These are phyloP conservation scores for Bremia lactucae DNA, from an alignment of 352 stramenopile genomes.

Conservation along the genomic window DNA sequence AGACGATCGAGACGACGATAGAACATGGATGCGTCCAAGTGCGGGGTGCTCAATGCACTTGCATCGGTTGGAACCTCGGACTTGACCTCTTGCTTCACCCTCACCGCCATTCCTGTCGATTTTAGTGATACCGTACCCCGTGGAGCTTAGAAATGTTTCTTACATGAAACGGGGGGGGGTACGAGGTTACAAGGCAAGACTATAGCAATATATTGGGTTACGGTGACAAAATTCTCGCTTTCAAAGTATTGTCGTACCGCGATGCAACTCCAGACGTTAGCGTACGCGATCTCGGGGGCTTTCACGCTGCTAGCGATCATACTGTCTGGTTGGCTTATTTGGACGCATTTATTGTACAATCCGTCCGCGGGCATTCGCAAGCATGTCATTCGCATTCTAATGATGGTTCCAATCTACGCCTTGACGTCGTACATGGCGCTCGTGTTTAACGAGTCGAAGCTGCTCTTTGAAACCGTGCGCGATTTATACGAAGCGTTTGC, in stretches of 20 bases:
- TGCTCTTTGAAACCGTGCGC: slow-evolving; percentile 85
- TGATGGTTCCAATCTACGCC: slow-evolving; percentile 91
- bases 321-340: slow-evolving; percentile 80
- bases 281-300: slow-evolving; percentile 77
- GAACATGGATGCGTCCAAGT: slow-evolving; percentile 57
- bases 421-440: slow-evolving; percentile 86
- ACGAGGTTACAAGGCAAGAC: too few relatives aligned
- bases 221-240: too few relatives aligned
- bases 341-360: slow-evolving; percentile 83
- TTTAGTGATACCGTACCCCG: neutral
- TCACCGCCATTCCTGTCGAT: slow-evolving; percentile 7
- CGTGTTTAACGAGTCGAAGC: slow-evolving; percentile 84
- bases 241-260: too few relatives aligned
- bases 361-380: slow-evolving; percentile 73
- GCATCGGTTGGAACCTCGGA: slow-evolving; percentile 23
- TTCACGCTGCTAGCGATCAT: slow-evolving; percentile 82
- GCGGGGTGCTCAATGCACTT: slow-evolving; percentile 15
- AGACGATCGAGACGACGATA: slow-evolving; percentile 73
- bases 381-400: slow-evolving; percentile 89
- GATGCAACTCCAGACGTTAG: slow-evolving; percentile 83
- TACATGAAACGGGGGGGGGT: neutral
- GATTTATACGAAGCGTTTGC: slow-evolving; percentile 91
- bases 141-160: slow-evolving; percentile 3
- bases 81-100: slow-evolving; percentile 23
- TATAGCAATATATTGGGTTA: too few relatives aligned